Evolutionary conservation across 2,329 filamentous ascomycete genomes (phyloP), one percentile per base, ranked within the genome.

Genomic region (Penicillium occitanis): DNA sequence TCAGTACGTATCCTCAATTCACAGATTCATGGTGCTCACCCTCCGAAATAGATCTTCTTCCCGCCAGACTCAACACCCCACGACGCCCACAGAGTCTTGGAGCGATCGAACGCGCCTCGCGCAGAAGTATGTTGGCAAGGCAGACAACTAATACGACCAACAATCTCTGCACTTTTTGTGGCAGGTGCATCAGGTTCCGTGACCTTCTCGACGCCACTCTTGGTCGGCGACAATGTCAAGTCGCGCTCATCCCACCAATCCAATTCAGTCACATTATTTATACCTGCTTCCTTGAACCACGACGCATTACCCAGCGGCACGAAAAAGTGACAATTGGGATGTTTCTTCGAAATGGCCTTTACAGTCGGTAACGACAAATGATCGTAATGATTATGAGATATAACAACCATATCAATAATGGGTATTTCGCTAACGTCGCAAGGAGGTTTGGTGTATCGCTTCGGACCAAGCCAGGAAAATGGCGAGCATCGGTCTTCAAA

Each of bases 231-330:
- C 30, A 97, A 79, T 0, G 81, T 87, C n/a, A 97, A 77, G 58
- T 94, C 88, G 5, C 88, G 85, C 69, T 91, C 89, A 71, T 96
- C 89, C 94, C 94, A 97, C 94, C 94, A 97, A 79, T 98, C 94
- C 73, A 97, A 78, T 80, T 97, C 93, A 0, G 92, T 96, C 51
- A 94, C 89, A 67, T 92, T 91, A 1, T 85, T 69, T 63, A 97
- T 86, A 0, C 91, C 92, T 30, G 83, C 84, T 3, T 83, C 80
- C 57, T 83, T 81, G 77, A 98, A 97, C 93, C 93, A 97, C 58
- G 85, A 81, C 77, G 91, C 91, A 66, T 96, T 87, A 1, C 92
- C 92, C 3, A 97, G 79, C 0, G 92, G 92, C 25, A 93, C 93
- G 69, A 97, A 95, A 80, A 95, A 97, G 69, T 96, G 92, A 48